These are phyloP conservation scores for Triticum timopheevii DNA, from an alignment of 176 grass and related monocot genomes.

Conservation along the genomic window DNA sequence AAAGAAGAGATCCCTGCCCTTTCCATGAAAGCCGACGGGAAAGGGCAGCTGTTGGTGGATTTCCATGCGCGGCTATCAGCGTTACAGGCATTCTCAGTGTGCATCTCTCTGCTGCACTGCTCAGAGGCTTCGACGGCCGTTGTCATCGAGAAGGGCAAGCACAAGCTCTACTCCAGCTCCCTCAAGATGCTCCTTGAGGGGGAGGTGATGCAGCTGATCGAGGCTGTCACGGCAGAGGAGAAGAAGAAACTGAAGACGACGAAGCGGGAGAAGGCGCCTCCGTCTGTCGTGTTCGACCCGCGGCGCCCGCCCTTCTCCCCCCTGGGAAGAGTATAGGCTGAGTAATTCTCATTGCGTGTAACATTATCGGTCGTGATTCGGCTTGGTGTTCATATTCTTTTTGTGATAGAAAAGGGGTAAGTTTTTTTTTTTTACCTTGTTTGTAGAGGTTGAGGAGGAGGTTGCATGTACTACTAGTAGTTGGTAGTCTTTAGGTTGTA, in stretches of 20 bases:
- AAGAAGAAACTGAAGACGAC: constrained; percentile 52
- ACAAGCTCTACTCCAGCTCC: constrained; percentile 74
- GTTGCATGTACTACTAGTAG: not conserved
- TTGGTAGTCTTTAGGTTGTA: constrained; percentile 21
- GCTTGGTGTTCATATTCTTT: constrained; percentile 39
- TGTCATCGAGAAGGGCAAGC: constrained; percentile 64
- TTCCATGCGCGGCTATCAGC: constrained; percentile 79
- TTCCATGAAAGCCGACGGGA: constrained; percentile 60
- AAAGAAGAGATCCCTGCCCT: constrained; percentile 74
- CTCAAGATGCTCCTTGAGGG: constrained; percentile 86
- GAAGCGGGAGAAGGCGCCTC: constrained; percentile 52
- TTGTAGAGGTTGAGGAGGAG: not conserved
- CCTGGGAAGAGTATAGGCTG: constrained; percentile 70
- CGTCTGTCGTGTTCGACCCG: constrained; percentile 45
- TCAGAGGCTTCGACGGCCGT: constrained; percentile 52
- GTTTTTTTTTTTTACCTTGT: constrained; percentile 17
- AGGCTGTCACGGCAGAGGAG: constrained; percentile 79
- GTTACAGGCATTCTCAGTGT: constrained; percentile 86
- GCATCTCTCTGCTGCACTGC: constrained; percentile 77
- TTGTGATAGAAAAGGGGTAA: constrained; percentile 19
- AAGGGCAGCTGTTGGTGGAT: constrained; percentile 72
- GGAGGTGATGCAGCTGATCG: constrained; percentile 79
- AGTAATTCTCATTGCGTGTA: not conserved
- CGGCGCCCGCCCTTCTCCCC: constrained; percentile 67
- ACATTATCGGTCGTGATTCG: constrained; percentile 1